These are phyloP conservation scores for Phytophthora hibernalis DNA, from an alignment of 352 stramenopile genomes.

Conservation along the genomic window DNA sequence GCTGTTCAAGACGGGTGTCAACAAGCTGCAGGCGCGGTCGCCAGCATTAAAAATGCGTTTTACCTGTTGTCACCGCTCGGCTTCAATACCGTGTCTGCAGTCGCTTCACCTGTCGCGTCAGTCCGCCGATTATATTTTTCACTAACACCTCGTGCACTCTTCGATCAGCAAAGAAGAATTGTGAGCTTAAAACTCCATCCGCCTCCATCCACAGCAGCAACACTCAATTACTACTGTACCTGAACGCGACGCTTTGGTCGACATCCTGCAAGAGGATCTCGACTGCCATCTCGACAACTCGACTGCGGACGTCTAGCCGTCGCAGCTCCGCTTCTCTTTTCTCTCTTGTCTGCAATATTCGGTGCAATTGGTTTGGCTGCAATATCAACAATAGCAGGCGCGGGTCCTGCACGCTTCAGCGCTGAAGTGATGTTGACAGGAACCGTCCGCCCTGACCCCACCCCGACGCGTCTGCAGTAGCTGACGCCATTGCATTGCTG, in stretches of 20 bases:
- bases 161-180: neutral
- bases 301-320: slow-evolving; percentile 33
- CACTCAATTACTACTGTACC: slow-evolving; percentile 20
- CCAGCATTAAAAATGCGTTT: neutral
- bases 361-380: neutral
- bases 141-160: slow-evolving; percentile 41
- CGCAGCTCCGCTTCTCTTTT: slow-evolving; percentile 22
- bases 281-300: neutral
- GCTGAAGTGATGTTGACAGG: slow-evolving; percentile 21
- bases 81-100: neutral
- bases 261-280: slow-evolving; percentile 11
- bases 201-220: neutral
- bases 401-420: slow-evolving; percentile 7
- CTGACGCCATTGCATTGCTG: slow-evolving; percentile 47
- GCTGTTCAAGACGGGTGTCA: slow-evolving; percentile 3
- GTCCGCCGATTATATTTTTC: slow-evolving; percentile 7
- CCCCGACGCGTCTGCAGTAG: neutral
- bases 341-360: neutral
- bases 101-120: neutral
- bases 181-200: neutral
- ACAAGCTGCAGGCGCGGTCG: neutral
- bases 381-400: neutral
- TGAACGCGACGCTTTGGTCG: slow-evolving; percentile 40
- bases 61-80: slow-evolving; percentile 15
- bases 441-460: slow-evolving; percentile 29